phyloP scores from a whole-genome alignment of 2,329 filamentous ascomycete genomes.

The Sclerotiophoma versabilis region DNA sequence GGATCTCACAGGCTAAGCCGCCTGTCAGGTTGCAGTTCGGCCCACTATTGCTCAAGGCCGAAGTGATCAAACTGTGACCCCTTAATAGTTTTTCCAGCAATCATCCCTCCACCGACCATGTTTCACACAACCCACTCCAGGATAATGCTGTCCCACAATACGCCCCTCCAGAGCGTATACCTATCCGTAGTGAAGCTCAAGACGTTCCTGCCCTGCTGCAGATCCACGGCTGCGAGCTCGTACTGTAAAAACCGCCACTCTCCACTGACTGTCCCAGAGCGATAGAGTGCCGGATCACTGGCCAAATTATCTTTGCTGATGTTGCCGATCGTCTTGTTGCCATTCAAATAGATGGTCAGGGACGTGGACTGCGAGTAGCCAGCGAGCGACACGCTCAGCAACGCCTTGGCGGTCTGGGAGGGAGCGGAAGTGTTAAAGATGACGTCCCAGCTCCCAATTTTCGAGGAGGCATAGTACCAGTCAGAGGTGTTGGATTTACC shows the following conservation, averaged over 20 bases:
- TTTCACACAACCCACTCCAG: slow-evolving; percentile 36
- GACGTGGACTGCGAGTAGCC: slow-evolving; percentile 50
- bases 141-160: slow-evolving; percentile 47
- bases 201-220: slow-evolving; percentile 39
- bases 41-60: no score
- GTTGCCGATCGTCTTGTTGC: slow-evolving; percentile 40
- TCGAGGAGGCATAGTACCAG: slow-evolving; percentile 56
- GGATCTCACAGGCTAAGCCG: no score
- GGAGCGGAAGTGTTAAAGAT: slow-evolving; percentile 35
- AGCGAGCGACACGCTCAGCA: slow-evolving; percentile 51
- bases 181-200: slow-evolving; percentile 41
- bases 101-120: no score
- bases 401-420: slow-evolving; percentile 32
- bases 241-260: slow-evolving; percentile 56
- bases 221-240: slow-evolving; percentile 25
- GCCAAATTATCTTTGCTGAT: slow-evolving; percentile 38
- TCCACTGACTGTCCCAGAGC: slow-evolving; percentile 52
- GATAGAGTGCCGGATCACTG: slow-evolving; percentile 48
- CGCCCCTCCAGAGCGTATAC: slow-evolving; percentile 44
- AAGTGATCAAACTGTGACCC: no score
- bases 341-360: slow-evolving; percentile 47
- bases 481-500: slow-evolving; percentile 43
- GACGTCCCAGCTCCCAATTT: slow-evolving; percentile 29
- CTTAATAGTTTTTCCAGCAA: no score
- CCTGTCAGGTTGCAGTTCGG: no score